phyloP scores from a whole-genome alignment of 352 stramenopile genomes.

The Globisporangium cystogenes region DNA sequence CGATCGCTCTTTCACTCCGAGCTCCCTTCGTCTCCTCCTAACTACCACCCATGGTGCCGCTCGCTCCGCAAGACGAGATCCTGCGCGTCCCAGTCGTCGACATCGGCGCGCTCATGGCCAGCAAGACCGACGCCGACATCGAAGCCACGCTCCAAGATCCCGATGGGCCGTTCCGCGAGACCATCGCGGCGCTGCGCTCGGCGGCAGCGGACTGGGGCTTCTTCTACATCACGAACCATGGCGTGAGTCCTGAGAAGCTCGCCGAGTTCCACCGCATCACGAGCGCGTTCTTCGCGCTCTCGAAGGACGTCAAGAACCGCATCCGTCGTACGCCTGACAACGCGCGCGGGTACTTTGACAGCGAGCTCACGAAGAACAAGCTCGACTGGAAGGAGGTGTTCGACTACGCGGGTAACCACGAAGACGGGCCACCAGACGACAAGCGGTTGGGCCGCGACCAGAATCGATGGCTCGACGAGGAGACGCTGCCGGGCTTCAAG shows the following conservation, averaged over 20 bases:
- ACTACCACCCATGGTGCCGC: too few species aligned
- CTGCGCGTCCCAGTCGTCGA: slow-evolving; percentile 37
- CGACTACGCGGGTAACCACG: slow-evolving; percentile 22
- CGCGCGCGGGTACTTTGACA: too few species aligned
- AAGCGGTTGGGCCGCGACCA: slow-evolving; percentile 75
- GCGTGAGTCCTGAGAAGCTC: slow-evolving; percentile 52
- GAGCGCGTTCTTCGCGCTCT: slow-evolving; percentile 81
- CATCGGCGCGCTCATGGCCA: slow-evolving; percentile 41
- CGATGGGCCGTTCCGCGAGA: slow-evolving; percentile 15
- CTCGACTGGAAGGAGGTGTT: slow-evolving; percentile 91
- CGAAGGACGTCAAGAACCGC: slow-evolving; percentile 45
- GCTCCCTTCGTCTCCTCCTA: too few species aligned
- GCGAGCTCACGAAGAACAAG: too few species aligned
- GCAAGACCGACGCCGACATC: slow-evolving; percentile 27
- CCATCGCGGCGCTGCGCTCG: slow-evolving; percentile 34
- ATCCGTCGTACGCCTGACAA: too few species aligned
- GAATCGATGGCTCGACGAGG: slow-evolving; percentile 77
- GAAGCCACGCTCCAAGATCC: slow-evolving; percentile 15
- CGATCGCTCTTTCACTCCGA: too few species aligned
- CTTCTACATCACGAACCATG: slow-evolving; percentile 90
- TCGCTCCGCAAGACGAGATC: background rate
- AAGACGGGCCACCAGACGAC: too few species aligned
- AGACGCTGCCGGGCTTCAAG: slow-evolving; percentile 50
- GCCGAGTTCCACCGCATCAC: slow-evolving; percentile 58
- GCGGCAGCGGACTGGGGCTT: slow-evolving; percentile 87